Conservation (phyloP, 345 rosid genomes). For the Tarenaya hassleriana region DNA sequence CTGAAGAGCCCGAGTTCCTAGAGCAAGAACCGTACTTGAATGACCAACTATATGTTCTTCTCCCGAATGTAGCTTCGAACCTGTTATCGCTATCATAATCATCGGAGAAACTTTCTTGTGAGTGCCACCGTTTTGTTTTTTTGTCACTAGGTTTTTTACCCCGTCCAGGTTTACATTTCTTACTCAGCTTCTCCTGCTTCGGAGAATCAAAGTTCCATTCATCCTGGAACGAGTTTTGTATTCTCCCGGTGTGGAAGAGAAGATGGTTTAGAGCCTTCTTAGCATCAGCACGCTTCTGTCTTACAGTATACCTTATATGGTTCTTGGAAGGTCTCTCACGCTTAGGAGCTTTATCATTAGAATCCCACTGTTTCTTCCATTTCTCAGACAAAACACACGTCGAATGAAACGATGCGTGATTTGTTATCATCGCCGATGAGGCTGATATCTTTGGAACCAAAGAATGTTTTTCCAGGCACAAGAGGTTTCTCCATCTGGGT, state of each 20-base stretch:
- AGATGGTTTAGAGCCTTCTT: slow-evolving; percentile 26
- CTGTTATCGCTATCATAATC: slow-evolving; percentile 8
- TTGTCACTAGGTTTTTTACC: slow-evolving; percentile 31
- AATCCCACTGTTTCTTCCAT: slow-evolving; percentile 16
- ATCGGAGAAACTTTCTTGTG: slow-evolving; percentile 19
- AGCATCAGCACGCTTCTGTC: slow-evolving; percentile 27
- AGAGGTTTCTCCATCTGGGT: slow-evolving; percentile 20
- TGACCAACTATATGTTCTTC: slow-evolving; percentile 17
- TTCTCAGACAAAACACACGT: slow-evolving; percentile 28
- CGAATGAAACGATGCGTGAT: slow-evolving; percentile 25
- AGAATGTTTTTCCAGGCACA: slow-evolving; percentile 13
- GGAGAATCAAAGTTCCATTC: slow-evolving; percentile 28
- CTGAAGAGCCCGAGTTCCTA: slow-evolving; percentile 16
- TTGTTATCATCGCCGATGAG: neutral
- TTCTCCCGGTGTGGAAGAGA: slow-evolving; percentile 22
- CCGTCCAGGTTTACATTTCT: slow-evolving; percentile 25
- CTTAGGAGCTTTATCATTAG: slow-evolving; percentile 17
- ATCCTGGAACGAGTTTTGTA: slow-evolving; percentile 21
- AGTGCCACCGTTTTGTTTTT: slow-evolving; percentile 32
- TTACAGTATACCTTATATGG: slow-evolving; percentile 25
- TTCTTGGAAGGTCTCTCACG: slow-evolving; percentile 24
- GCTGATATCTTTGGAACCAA: neutral
- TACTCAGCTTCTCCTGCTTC: slow-evolving; percentile 26
- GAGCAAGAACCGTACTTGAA: slow-evolving; percentile 14
- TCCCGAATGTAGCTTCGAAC: slow-evolving; percentile 5